Conservation (phyloP, 1,284 basidiomycete genomes). For the Porogramme epimiltina region DNA sequence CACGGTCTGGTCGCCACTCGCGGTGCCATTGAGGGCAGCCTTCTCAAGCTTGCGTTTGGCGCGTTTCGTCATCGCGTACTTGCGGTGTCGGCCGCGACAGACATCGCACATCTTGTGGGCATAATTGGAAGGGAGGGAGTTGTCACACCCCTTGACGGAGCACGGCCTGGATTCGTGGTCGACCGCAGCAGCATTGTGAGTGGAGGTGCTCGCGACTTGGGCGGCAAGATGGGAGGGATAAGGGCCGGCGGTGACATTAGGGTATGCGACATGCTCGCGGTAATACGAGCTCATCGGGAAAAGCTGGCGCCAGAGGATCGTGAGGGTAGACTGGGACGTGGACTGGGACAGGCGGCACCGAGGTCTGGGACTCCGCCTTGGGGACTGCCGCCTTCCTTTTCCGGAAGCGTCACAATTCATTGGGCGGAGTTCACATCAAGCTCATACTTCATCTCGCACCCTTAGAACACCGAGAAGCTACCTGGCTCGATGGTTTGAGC, state of each 20-base stretch:
- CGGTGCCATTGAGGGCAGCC: constrained; percentile 34
- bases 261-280: constrained; percentile 22
- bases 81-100: constrained; percentile 51
- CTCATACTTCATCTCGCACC: too few species aligned
- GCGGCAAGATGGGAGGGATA: constrained; percentile 14
- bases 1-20: constrained; percentile 29
- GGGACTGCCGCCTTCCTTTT: too few species aligned
- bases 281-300: constrained; percentile 22
- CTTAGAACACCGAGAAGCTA: too few species aligned
- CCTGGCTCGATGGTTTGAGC: too few species aligned
- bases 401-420: too few species aligned
- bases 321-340: constrained; percentile 6
- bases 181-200: not conserved
- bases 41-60: constrained; percentile 55
- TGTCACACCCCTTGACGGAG: constrained; percentile 35
- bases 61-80: constrained; percentile 54
- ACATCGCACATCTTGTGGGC: constrained; percentile 54
- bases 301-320: constrained; percentile 14
- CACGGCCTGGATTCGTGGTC: constrained; percentile 20
- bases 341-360: constrained; percentile 11
- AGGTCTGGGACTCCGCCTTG: too few species aligned
- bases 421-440: too few species aligned
- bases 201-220: constrained; percentile 1
- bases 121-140: constrained; percentile 28
- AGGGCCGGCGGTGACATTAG: constrained; percentile 18